phyloP scores from a whole-genome alignment of 495 filamentous ascomycete genomes.

The Xylaria cubensis region DNA sequence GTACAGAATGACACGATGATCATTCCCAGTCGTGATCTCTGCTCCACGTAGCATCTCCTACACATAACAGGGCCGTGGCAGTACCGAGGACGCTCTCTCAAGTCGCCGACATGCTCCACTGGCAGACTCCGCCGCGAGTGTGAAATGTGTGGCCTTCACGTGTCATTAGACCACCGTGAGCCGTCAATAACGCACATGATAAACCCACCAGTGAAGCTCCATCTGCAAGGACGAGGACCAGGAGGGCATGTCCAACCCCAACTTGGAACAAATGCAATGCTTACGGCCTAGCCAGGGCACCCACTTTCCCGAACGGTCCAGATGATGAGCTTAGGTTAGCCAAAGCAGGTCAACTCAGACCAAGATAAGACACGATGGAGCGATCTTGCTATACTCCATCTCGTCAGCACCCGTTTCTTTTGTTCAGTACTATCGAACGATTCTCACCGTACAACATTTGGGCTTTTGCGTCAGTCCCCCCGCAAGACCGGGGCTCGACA shows the following conservation, averaged over 20 bases:
- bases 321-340: slow-evolving; percentile 12
- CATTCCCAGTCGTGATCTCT: slow-evolving; percentile 14
- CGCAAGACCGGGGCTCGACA: slow-evolving; percentile 11
- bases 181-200: slow-evolving; percentile 24
- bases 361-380: slow-evolving; percentile 23
- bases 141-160: slow-evolving; percentile 17
- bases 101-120: slow-evolving; percentile 24
- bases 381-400: slow-evolving; percentile 19
- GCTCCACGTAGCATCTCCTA: slow-evolving; percentile 24
- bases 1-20: slow-evolving; percentile 12
- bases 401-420: slow-evolving; percentile 26
- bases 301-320: slow-evolving; percentile 25
- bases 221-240: slow-evolving; percentile 1
- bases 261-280: slow-evolving; percentile 22
- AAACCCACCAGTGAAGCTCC: slow-evolving; percentile 1
- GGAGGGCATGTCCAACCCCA: slow-evolving; percentile 22
- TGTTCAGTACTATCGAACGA: slow-evolving; percentile 31
- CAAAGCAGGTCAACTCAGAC: slow-evolving; percentile 17
- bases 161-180: slow-evolving; percentile 16
- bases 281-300: slow-evolving; percentile 21
- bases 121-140: slow-evolving; percentile 8
- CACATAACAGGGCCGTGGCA: not conserved
- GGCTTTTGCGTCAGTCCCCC: slow-evolving; percentile 19
- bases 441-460: slow-evolving; percentile 23
- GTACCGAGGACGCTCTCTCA: slow-evolving; percentile 4